Evolutionary conservation across 164 flowering plant species (phyloP).

Genomic region (Magnolia kwangsiensis): DNA sequence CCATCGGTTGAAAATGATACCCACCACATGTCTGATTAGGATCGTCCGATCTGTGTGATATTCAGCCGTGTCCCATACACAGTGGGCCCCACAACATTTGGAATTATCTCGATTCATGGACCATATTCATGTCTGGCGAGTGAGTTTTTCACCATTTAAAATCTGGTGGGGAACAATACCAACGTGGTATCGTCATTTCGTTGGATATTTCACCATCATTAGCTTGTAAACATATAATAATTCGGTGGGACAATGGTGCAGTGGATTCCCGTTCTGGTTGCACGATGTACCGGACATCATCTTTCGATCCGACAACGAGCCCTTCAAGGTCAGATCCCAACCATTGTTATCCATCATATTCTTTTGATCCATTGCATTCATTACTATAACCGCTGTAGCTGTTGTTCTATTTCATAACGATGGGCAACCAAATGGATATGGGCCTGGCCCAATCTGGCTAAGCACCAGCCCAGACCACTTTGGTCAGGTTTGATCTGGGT

Average conservation of each 20-base stretch:
- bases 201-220: background rate
- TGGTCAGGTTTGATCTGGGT: too few relatives aligned
- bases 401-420: background rate
- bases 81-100: background rate
- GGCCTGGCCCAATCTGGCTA: too few relatives aligned
- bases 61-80: background rate
- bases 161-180: background rate
- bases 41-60: too few relatives aligned
- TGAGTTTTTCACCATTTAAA: too few relatives aligned
- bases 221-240: background rate
- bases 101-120: background rate
- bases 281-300: slow-evolving; percentile 67
- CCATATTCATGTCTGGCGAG: too few relatives aligned
- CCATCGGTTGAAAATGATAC: too few relatives aligned
- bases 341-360: background rate
- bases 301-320: slow-evolving; percentile 72
- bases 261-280: slow-evolving; percentile 88
- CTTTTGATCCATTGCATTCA: background rate
- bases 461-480: too few relatives aligned
- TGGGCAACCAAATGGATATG: too few relatives aligned
- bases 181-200: background rate
- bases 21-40: too few relatives aligned
- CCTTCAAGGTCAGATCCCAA: slow-evolving; percentile 57
- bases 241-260: slow-evolving; percentile 22
- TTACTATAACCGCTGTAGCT: background rate